phyloP scores from a whole-genome alignment of 257 asterid species.

The Euphrasia confusa region DNA sequence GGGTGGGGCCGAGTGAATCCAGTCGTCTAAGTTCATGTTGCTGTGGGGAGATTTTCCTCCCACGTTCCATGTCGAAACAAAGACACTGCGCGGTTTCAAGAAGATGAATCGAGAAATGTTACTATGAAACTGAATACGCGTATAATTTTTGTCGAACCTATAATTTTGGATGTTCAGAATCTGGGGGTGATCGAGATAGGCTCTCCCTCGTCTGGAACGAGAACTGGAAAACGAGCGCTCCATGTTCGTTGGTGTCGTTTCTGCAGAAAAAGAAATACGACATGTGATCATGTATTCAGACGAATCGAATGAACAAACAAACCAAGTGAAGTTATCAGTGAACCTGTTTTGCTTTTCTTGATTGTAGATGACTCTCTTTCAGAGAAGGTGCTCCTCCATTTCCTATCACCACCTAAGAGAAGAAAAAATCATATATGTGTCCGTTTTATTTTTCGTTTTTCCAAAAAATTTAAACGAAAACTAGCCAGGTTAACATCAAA shows the following conservation, averaged over 20 bases:
- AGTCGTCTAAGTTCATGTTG: constrained; percentile 65
- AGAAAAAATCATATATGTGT: background rate
- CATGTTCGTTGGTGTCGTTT: constrained; percentile 39
- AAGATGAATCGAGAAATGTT: background rate
- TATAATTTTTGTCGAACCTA: constrained; percentile 27
- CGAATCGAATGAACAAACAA: background rate
- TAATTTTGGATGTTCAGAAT: constrained; percentile 72
- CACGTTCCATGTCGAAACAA: constrained; percentile 94
- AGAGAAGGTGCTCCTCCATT: constrained; percentile 67
- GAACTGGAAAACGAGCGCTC: constrained; percentile 55
- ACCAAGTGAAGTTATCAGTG: background rate
- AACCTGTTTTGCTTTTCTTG: constrained; percentile 81
- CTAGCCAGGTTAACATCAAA: background rate
- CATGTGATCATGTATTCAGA: constrained; percentile 7
- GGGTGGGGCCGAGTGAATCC: constrained; percentile 86
- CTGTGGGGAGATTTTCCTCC: constrained; percentile 76
- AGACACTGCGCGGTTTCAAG: constrained; percentile 45
- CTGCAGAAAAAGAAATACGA: constrained; percentile 32
- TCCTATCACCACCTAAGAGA: constrained; percentile 53
- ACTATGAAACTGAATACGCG: background rate
- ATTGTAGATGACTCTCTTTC: constrained; percentile 68
- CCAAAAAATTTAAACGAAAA: no score
- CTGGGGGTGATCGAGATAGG: constrained; percentile 90
- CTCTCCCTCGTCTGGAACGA: constrained; percentile 61
- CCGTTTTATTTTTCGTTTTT: background rate